Conservation (phyloP, 495 filamentous ascomycete genomes). For the Penicillium pancosmium region DNA sequence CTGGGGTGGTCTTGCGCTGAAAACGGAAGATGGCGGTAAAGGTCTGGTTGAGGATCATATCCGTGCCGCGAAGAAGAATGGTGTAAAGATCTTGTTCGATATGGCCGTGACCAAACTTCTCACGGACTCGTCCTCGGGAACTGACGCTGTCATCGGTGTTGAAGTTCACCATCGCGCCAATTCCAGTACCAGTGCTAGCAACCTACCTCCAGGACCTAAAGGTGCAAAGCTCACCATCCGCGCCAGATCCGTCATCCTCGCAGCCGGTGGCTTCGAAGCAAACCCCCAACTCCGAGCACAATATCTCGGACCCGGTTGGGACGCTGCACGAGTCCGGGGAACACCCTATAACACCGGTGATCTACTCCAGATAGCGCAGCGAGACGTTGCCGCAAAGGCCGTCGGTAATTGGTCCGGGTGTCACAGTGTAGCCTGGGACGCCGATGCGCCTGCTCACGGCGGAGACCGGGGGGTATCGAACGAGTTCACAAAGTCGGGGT, state of each 20-base stretch:
- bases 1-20: constrained; percentile 62
- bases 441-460: constrained; percentile 49
- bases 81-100: constrained; percentile 46
- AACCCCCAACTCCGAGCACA: constrained; percentile 55
- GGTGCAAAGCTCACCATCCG: constrained; percentile 24
- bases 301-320: constrained; percentile 65
- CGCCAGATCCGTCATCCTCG: constrained; percentile 52
- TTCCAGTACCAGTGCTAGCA: neutral
- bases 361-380: constrained; percentile 49
- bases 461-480: constrained; percentile 60
- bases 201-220: no score
- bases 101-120: constrained; percentile 46
- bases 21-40: constrained; percentile 59
- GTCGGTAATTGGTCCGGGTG: constrained; percentile 64
- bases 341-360: constrained; percentile 65
- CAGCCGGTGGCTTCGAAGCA: constrained; percentile 64
- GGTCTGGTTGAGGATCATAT: constrained; percentile 54
- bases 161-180: constrained; percentile 7
- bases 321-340: constrained; percentile 59
- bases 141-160: constrained; percentile 35
- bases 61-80: constrained; percentile 39
- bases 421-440: constrained; percentile 65
- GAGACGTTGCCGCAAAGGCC: constrained; percentile 48
- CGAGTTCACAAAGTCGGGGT: constrained; percentile 67
- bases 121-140: constrained; percentile 27